These are phyloP conservation scores for Orbilia ellipsospora DNA, from an alignment of 2,329 filamentous ascomycete species.

Conservation along the genomic window DNA sequence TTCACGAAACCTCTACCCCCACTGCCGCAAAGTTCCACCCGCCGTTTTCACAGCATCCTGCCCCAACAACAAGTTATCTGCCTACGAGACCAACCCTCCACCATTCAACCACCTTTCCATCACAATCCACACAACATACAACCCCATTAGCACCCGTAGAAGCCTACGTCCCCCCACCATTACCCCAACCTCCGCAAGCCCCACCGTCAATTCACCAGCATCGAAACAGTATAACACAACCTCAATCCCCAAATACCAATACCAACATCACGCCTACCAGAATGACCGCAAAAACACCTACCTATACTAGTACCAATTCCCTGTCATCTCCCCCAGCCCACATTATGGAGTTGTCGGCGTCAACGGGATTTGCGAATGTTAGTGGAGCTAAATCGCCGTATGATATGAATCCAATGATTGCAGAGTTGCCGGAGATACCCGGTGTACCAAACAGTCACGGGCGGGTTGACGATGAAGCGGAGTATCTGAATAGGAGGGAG, in stretches of 20 bases:
- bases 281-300: too few relatives aligned
- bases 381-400: slow-evolving; percentile 21
- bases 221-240: neutral
- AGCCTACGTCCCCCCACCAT: neutral
- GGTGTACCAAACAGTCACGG: neutral
- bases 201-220: neutral
- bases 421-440: slow-evolving; percentile 43
- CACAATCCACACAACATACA: neutral
- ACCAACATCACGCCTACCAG: neutral
- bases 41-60: neutral
- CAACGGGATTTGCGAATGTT: slow-evolving; percentile 22
- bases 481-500: slow-evolving; percentile 29
- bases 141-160: neutral
- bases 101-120: neutral
- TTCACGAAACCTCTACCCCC: slow-evolving; percentile 29
- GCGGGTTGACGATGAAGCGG: slow-evolving; percentile 6
- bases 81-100: neutral
- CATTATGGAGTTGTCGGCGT: slow-evolving; percentile 39
- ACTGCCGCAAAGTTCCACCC: neutral
- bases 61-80: slow-evolving; percentile 3
- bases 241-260: neutral
- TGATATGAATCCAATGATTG: slow-evolving; percentile 46
- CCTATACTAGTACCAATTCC: too few relatives aligned
- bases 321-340: slow-evolving; percentile 9
- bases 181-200: neutral